phyloP scores from a whole-genome alignment of 1,139 yeast genomes.

The Lodderomyces pseudojiufengensis region DNA sequence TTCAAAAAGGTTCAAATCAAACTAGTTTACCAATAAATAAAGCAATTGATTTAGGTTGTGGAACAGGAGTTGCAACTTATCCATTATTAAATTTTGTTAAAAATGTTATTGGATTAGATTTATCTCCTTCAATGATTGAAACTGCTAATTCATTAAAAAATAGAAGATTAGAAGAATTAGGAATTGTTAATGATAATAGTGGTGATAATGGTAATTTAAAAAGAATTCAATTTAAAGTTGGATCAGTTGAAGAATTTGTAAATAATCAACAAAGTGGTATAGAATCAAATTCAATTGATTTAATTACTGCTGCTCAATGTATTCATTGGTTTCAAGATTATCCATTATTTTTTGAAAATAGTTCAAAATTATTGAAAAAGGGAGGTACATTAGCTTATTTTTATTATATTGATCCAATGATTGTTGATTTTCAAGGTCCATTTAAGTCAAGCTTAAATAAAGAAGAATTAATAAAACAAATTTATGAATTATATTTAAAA shows the following conservation, averaged over 20 bases:
- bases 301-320: constrained; percentile 46
- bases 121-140: constrained; percentile 32
- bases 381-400: constrained; percentile 44
- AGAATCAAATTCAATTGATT: constrained; percentile 24
- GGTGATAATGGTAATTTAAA: constrained; percentile 16
- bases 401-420: constrained; percentile 40
- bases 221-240: constrained; percentile 29
- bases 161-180: constrained; percentile 17
- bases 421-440: constrained; percentile 25
- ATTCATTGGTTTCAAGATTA: constrained; percentile 45
- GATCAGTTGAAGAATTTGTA: constrained; percentile 35
- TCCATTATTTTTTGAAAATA: constrained; percentile 27
- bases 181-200: too few species aligned
- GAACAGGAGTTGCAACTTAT: constrained; percentile 40
- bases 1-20: constrained; percentile 13
- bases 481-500: constrained; percentile 26
- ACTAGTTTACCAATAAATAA: constrained; percentile 17
- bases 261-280: constrained; percentile 11
- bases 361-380: constrained; percentile 28
- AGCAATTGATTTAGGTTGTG: constrained; percentile 39
- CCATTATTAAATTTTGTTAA: constrained; percentile 31
- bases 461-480: constrained; percentile 19
- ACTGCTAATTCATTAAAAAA: constrained; percentile 29
- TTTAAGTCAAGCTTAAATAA: constrained; percentile 11
- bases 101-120: constrained; percentile 33